Evolutionary conservation across 306 rosid species (phyloP), one percentile per base, ranked within the genome.

Genomic region (Nissolia schottii): DNA sequence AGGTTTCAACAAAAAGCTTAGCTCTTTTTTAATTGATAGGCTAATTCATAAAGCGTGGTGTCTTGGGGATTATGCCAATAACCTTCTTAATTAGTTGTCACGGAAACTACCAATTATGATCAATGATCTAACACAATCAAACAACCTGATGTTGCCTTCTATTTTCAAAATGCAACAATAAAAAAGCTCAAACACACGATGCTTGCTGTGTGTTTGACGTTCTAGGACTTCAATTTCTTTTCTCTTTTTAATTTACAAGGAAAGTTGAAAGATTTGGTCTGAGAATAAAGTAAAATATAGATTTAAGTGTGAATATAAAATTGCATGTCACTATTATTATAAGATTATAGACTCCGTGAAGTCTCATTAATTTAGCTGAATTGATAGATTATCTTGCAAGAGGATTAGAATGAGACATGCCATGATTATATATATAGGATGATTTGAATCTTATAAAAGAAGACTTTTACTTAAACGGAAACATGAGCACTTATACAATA

Each of bases 1-100:
- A 70, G 72, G 72, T 77, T 70, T 40, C 72, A 77, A 70, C 81
- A 37, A 70, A 50, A 55, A 23, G 71, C 31, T 48, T 48, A 50
- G 48, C 24, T 50, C 50, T 19, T 27, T n/a, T 45, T 59, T 14
- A 20, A 70, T 38, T 16, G 61, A 22, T 4, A 10, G 58, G 58
- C 32, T 60, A 40, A 27, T 49, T 61, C 53, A 13, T 37, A 58
- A 56, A 32, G 60, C 38, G 46, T 50, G 20, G 67, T 66, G 18
- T 14, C 31, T 28, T 19, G 46, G 45, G 45, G 50, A 67, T 27
- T 22, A 7, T 38, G 65, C 51, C 59, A 14, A 27, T 54, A 57
- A 54, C 77, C 46, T n/a, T 35, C 54, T 67, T 48, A 29, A 56
- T 70, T 48, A 29, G 40, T 70, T 81, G 67, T 66, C 78, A 58